Evolutionary conservation across 2,329 filamentous ascomycete genomes (phyloP).

Genomic region (Hirsutella minnesotensis): DNA sequence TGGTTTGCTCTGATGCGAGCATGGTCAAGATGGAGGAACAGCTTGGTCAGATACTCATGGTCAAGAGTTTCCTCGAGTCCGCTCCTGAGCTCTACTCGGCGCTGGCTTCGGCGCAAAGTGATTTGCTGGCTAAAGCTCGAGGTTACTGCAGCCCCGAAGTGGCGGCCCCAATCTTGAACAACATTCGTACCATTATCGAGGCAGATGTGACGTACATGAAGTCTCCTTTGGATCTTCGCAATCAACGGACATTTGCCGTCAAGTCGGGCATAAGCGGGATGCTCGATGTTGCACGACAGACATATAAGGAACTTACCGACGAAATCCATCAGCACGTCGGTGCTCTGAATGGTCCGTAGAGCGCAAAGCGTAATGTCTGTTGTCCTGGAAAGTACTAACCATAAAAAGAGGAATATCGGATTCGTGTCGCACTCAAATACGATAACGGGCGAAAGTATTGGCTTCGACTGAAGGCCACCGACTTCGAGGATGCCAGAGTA

Average conservation of each 20-base stretch:
- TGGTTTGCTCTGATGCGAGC: conserved; percentile 55
- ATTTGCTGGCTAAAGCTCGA: conserved; percentile 55
- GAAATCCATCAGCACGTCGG: conserved; percentile 64
- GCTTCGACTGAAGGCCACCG: conserved; percentile 50
- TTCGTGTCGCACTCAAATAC: conserved; percentile 59
- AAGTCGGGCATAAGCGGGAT: conserved; percentile 76
- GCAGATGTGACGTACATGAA: conserved; percentile 69
- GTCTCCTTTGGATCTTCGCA: conserved; percentile 72
- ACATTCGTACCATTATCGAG: conserved; percentile 65
- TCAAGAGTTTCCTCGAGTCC: conserved; percentile 68
- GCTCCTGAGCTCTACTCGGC: conserved; percentile 58
- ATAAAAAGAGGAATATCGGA: conserved; percentile 38
- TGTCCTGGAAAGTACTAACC: not conserved
- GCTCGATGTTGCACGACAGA: conserved; percentile 77
- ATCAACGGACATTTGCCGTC: conserved; percentile 83
- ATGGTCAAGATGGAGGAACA: conserved; percentile 65
- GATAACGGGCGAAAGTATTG: conserved; percentile 73
- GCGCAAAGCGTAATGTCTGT: not conserved
- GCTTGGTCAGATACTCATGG: conserved; percentile 74
- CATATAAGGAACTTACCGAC: conserved; percentile 77
- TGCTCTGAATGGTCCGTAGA: conserved; percentile 47
- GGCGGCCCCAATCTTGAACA: conserved; percentile 44
- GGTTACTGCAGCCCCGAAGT: conserved; percentile 56
- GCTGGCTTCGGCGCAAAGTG: conserved; percentile 49
- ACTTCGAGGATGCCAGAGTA: conserved; percentile 48